Percentiles rank a stretch among this genome's conserved stretches.
Conservation (phyloP, 2,329 filamentous ascomycete species). For the Calonectria pteridis region DNA sequence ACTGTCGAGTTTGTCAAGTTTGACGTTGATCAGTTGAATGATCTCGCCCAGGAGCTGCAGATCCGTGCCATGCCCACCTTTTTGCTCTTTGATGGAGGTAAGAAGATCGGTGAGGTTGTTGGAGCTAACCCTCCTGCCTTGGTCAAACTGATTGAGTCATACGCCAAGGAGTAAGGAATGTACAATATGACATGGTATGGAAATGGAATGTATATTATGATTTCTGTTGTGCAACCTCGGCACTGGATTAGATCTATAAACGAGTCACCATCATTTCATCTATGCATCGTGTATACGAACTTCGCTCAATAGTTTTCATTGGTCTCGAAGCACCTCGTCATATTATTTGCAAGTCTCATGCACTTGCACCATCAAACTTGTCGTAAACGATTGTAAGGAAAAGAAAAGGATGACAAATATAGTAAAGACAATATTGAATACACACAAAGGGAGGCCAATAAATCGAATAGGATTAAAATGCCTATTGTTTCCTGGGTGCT, state of each 20-base stretch:
- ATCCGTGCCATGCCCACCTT: slow-evolving; percentile 96
- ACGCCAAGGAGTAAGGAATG: slow-evolving; percentile 10
- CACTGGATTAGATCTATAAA: neutral
- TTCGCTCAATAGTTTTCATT: no score
- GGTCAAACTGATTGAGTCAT: slow-evolving; percentile 32
- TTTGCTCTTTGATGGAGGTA: slow-evolving; percentile 82
- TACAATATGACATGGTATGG: neutral
- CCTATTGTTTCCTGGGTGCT: no score
- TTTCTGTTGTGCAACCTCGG: neutral
- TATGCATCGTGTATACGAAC: neutral
- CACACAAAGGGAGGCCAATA: no score
- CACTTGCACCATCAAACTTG: no score
- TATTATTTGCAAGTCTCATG: no score
- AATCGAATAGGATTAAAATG: no score
- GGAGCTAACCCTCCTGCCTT: slow-evolving; percentile 77
- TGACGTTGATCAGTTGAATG: slow-evolving; percentile 86
- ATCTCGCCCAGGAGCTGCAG: slow-evolving; percentile 80
- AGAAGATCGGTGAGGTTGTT: slow-evolving; percentile 79
- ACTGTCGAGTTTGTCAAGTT: slow-evolving; percentile 85
- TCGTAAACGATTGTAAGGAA: no score
- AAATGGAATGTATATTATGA: neutral
- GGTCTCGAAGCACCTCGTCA: no score
- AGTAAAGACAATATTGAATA: no score
- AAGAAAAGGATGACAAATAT: no score
- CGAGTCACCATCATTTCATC: neutral